Conservation (phyloP, 2,329 filamentous ascomycete genomes). For the Penicillium sp. region DNA sequence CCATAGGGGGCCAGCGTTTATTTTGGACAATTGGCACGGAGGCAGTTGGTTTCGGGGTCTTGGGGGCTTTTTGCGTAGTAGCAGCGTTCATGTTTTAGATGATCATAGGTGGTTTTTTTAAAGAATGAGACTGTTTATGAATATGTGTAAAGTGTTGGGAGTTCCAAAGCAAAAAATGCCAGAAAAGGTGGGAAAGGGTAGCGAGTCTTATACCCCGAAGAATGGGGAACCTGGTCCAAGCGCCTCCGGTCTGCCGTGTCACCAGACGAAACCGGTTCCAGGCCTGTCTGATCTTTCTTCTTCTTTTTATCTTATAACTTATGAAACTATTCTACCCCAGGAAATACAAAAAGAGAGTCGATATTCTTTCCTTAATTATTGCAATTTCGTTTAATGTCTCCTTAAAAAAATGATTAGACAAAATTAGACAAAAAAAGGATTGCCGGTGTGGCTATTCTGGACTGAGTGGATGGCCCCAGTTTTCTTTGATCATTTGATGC, state of each 20-base stretch:
- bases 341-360: too few relatives aligned
- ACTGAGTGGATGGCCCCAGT: slow-evolving; percentile 11
- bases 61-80: slow-evolving; percentile 18
- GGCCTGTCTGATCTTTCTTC: neutral
- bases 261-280: slow-evolving; percentile 17
- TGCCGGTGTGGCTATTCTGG: slow-evolving; percentile 3
- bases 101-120: neutral
- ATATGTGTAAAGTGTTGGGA: too few relatives aligned
- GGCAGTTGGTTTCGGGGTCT: slow-evolving; percentile 21
- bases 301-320: neutral
- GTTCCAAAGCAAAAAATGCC: neutral
- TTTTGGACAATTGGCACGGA: slow-evolving; percentile 27
- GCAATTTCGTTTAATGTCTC: neutral
- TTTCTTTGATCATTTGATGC: slow-evolving; percentile 27
- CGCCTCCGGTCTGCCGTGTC: slow-evolving; percentile 14
- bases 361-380: neutral
- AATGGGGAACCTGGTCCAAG: slow-evolving; percentile 19
- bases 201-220: slow-evolving; percentile 14
- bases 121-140: neutral
- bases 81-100: slow-evolving; percentile 25
- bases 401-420: too few relatives aligned
- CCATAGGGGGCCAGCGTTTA: slow-evolving; percentile 36
- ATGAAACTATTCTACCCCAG: neutral
- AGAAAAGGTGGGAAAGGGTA: neutral
- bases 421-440: neutral